Conservation (phyloP, 2,329 filamentous ascomycete species). For the Stagonosporopsis tanaceti region DNA sequence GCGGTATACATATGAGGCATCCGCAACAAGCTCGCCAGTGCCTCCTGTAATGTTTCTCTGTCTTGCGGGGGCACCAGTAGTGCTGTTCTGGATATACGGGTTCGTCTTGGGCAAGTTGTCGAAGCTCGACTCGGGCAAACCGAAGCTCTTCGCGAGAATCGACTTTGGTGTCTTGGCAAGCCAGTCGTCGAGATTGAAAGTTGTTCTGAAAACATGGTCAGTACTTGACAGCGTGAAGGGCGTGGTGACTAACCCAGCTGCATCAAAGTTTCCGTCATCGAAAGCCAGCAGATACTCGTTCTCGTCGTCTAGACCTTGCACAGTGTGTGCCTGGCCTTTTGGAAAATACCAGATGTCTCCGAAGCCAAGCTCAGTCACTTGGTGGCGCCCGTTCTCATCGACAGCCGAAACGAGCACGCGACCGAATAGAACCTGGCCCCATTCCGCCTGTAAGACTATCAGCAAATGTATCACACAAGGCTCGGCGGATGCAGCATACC, state of each 20-base stretch:
- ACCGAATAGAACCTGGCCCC: slow-evolving; percentile 69
- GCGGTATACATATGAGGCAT: slow-evolving; percentile 69
- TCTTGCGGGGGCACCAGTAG: slow-evolving; percentile 49
- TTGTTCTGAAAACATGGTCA: slow-evolving; percentile 57
- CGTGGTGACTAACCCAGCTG: slow-evolving; percentile 58
- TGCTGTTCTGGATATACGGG: slow-evolving; percentile 69
- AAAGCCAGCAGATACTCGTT: slow-evolving; percentile 74
- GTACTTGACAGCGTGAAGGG: background rate
- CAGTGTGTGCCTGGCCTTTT: slow-evolving; percentile 69
- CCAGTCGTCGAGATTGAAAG: slow-evolving; percentile 77
- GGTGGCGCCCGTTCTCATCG: slow-evolving; percentile 66
- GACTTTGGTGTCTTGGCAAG: slow-evolving; percentile 69
- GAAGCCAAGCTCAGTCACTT: slow-evolving; percentile 63
- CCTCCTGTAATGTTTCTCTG: slow-evolving; percentile 57
- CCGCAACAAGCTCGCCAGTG: slow-evolving; percentile 60
- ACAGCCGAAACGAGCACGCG: slow-evolving; percentile 67
- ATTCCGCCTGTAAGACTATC: slow-evolving; percentile 59
- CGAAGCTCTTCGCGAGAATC: slow-evolving; percentile 74
- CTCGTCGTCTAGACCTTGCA: slow-evolving; percentile 71
- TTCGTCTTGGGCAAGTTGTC: slow-evolving; percentile 64
- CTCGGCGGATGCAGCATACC: background rate
- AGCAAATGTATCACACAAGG: background rate
- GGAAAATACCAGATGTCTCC: slow-evolving; percentile 76
- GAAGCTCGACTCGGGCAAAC: slow-evolving; percentile 67
- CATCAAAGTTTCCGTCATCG: slow-evolving; percentile 72